These are phyloP conservation scores for Boletus pseudopeckii DNA, from an alignment of 768 basidiomycete species.

Conservation along the genomic window DNA sequence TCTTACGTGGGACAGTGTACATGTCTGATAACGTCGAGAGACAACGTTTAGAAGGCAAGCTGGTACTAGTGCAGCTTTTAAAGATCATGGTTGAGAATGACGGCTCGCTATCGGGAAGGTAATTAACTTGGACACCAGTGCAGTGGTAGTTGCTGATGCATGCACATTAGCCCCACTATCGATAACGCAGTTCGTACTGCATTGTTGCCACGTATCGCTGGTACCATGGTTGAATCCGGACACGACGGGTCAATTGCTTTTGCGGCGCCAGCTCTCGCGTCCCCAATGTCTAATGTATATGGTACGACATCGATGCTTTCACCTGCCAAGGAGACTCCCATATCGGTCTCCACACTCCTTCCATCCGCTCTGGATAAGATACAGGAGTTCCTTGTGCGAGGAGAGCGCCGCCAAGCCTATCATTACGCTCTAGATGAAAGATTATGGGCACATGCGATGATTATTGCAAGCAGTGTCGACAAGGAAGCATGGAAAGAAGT, in stretches of 20 bases:
- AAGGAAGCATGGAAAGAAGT: conserved; percentile 93
- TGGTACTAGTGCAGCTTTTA: conserved; percentile 69
- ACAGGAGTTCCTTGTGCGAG: conserved; percentile 73
- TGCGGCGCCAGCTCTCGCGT: conserved; percentile 32
- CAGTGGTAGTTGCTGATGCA: conserved; percentile 16
- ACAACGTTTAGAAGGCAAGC: conserved; percentile 68
- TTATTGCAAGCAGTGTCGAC: conserved; percentile 90
- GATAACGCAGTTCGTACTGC: conserved; percentile 75
- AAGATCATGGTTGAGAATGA: conserved; percentile 86
- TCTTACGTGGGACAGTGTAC: conserved; percentile 74
- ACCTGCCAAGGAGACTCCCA: conserved; percentile 44
- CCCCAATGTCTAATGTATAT: conserved; percentile 21
- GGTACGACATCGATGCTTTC: conserved; percentile 11
- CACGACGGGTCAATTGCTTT: conserved; percentile 17
- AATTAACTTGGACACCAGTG: conserved; percentile 3
- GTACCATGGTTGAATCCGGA: conserved; percentile 19
- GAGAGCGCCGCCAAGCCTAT: conserved; percentile 84
- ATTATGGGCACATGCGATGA: conserved; percentile 93
- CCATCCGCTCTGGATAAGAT: conserved; percentile 72
- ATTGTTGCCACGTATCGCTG: conserved; percentile 57
- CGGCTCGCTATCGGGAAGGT: conserved; percentile 85
- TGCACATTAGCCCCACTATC: conserved; percentile 48
- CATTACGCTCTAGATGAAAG: conserved; percentile 84
- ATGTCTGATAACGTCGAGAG: conserved; percentile 51
- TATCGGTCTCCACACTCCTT: conserved; percentile 58